phyloP scores from a whole-genome alignment of 1,139 yeast genomes.

The Saccharomycopsis hybrid region DNA sequence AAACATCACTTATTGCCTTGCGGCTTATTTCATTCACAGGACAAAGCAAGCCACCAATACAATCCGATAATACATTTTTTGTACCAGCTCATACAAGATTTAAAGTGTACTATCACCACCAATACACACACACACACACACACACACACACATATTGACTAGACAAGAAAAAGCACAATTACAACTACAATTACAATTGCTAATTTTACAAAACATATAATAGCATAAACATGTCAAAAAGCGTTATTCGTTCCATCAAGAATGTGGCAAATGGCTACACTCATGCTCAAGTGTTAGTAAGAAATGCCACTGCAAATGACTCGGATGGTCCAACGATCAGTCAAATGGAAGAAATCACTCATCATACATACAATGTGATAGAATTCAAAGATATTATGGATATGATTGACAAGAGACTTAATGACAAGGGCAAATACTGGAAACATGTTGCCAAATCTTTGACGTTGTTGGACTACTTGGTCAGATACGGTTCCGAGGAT shows the following conservation, averaged over 20 bases:
- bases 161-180: no score
- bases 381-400: constrained; percentile 92
- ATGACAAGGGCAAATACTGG: constrained; percentile 98
- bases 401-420: constrained; percentile 86
- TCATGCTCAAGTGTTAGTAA: constrained; percentile 74
- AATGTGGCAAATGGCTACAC: constrained; percentile 94
- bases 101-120: no score
- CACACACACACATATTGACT: no score
- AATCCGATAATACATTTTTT: no score
- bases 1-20: no score
- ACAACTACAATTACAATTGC: no score
- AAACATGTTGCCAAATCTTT: constrained; percentile 90
- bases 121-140: no score
- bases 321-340: constrained; percentile 75
- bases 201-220: no score
- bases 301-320: constrained; percentile 92
- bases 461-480: constrained; percentile 81
- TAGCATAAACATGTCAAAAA: constrained; percentile 51
- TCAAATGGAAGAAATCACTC: constrained; percentile 82
- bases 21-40: no score
- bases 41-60: no score
- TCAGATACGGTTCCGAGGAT: constrained; percentile 82
- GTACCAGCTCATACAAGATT: no score
- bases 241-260: constrained; percentile 78
- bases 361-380: constrained; percentile 62